A percentile compares a stretch with the other conserved stretches of the same genome.
Conservation (phyloP, 768 basidiomycete genomes). For the Astraeus odoratus region DNA sequence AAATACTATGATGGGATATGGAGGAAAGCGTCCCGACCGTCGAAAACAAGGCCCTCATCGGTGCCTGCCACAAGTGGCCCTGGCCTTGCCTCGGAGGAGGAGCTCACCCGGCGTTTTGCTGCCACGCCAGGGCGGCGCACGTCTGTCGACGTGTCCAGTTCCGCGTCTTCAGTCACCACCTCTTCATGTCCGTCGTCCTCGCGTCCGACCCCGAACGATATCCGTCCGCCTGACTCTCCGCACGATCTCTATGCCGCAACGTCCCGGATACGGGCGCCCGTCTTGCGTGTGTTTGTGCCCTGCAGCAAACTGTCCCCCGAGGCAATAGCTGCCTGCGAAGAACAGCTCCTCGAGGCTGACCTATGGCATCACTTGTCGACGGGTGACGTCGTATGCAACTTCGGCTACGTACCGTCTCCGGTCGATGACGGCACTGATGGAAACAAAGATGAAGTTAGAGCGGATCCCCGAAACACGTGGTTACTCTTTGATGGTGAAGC, state of each 20-base stretch:
- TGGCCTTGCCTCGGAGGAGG: constrained; percentile 34
- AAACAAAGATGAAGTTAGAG: constrained; percentile 12
- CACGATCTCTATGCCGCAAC: constrained; percentile 61
- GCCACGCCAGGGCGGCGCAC: constrained; percentile 35
- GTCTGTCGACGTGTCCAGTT: constrained; percentile 38
- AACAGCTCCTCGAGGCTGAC: constrained; percentile 57
- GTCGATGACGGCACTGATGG: constrained; percentile 21
- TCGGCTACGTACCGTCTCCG: constrained; percentile 62
- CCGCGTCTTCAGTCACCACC: constrained; percentile 16
- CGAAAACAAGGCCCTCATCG: constrained; percentile 1
- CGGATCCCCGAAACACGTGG: constrained; percentile 43
- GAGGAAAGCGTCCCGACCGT: constrained; percentile 27
- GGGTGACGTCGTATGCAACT: constrained; percentile 75
- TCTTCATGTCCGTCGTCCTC: constrained; percentile 2
- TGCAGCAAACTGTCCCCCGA: constrained; percentile 44
- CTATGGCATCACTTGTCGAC: constrained; percentile 72
- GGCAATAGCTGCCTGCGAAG: constrained; percentile 53
- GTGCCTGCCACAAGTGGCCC: constrained; percentile 23
- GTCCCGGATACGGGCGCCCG: constrained; percentile 58
- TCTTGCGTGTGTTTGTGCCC: constrained; percentile 70
- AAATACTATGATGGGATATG: constrained; percentile 43
- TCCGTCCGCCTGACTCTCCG: constrained; percentile 28
- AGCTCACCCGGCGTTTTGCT: constrained; percentile 27
- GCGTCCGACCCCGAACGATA: constrained; percentile 4
- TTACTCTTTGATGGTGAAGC: constrained; percentile 63